Evolutionary conservation across 83 land plant genomes (phyloP), one percentile per base, ranked within the genome.

Genomic region (Larix sibirica): DNA sequence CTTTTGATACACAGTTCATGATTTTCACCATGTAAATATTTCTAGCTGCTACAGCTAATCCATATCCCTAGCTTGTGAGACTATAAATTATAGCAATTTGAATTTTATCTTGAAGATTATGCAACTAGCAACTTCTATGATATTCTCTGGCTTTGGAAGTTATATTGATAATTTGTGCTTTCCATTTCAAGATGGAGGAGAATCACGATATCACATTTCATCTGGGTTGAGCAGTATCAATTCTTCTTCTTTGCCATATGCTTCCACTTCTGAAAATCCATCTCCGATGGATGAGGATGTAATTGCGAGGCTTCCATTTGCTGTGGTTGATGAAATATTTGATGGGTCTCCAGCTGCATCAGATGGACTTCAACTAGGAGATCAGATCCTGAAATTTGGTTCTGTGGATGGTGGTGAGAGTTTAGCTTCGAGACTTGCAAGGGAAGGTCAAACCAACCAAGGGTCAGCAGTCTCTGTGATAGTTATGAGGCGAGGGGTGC

Each of bases 341-440:
- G 95, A 92, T 73, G 94, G 68, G 42, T 94, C 95, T 40, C 96
- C 96, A 62, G 94, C 95, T 74, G 91, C 93, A 24, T 85, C 82
- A 67, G 94, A 87, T 82, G 96, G 96, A 10, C 61, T 94, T 44
- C 92, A 90, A 24, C 89, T 92, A 66, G 96, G 96, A 26, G 96
- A 94, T 67, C 91, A 89, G 85, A 84, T 94, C 60, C 75, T 92
- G 54, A 92, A 90, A 78, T 94, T 94, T 90, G 96, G 96, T 23
- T 86, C 62, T 62, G 91, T 94, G 61, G 91, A 92, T 83, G 77
- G 76, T 18, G 95, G 96, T 70, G 84, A 86, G 20, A 56, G 42
- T 77, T 77, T 91, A 82, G 71, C 87, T 26, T 64, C 62, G 50
- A 88, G 87, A 81, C 96, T 94, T 69, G 90, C 90, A 47, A 73